Conservation (phyloP, 345 rosid genomes). For the Diplotaxis tenuifolia region DNA sequence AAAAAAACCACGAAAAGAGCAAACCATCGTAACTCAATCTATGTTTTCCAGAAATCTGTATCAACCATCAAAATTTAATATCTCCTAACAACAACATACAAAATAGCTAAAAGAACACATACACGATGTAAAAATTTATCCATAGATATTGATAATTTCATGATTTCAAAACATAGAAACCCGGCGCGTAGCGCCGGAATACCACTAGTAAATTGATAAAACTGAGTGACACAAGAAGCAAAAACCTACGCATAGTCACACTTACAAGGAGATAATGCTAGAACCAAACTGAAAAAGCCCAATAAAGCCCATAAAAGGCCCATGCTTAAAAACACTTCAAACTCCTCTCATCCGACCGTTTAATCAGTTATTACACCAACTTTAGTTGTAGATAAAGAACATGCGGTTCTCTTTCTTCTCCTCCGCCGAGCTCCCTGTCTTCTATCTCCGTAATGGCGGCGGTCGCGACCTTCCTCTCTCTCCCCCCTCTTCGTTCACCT, state of each 20-base stretch:
- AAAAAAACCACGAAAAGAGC: too few relatives aligned
- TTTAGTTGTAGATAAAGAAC: slow-evolving; percentile 21
- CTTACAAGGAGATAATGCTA: not conserved
- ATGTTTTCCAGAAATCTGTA: too few relatives aligned
- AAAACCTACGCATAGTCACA: not conserved
- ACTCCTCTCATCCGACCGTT: slow-evolving; percentile 20
- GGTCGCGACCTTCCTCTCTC: slow-evolving; percentile 38
- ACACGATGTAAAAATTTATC: too few relatives aligned
- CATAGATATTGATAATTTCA: too few relatives aligned
- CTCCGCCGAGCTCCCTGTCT: slow-evolving; percentile 23
- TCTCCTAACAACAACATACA: too few relatives aligned
- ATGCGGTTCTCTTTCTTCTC: slow-evolving; percentile 30
- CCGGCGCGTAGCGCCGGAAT: too few relatives aligned
- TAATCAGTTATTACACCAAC: slow-evolving; percentile 22
- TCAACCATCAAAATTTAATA: too few relatives aligned
- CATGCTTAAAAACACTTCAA: not conserved
- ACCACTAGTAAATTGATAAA: not conserved
- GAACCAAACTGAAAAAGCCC: not conserved
- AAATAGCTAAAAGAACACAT: too few relatives aligned
- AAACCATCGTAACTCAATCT: too few relatives aligned
- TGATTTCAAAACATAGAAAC: too few relatives aligned
- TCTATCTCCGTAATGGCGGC: slow-evolving; percentile 41
- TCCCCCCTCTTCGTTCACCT: slow-evolving; percentile 12
- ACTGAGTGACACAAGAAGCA: not conserved
- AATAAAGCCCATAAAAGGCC: not conserved